A percentile compares a stretch with the other conserved stretches of the same genome.
These are phyloP conservation scores for Logfia minima DNA, from an alignment of 129 eudicot species.

Conservation along the genomic window DNA sequence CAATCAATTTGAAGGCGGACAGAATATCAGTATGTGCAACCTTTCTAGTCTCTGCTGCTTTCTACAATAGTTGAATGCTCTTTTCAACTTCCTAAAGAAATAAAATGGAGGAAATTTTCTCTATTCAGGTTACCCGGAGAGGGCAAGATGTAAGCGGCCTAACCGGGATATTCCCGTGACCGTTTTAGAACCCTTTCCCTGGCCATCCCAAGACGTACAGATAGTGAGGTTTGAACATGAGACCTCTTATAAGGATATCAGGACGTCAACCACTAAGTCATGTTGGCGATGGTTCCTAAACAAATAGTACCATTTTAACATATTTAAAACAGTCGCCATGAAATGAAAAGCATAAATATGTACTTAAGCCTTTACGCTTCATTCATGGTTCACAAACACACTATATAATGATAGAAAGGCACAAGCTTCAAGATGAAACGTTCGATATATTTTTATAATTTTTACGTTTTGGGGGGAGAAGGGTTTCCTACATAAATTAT, in stretches of 20 bases:
- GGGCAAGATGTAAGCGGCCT: too few relatives aligned
- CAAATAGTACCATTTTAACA: neutral
- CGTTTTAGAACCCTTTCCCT: too few relatives aligned
- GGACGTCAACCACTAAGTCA: too few relatives aligned
- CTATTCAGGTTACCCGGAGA: too few relatives aligned
- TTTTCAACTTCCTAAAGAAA: slow-evolving; percentile 66
- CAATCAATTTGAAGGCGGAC: slow-evolving; percentile 60
- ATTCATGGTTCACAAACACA: neutral
- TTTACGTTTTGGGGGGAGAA: too few relatives aligned
- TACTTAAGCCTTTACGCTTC: neutral
- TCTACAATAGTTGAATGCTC: slow-evolving; percentile 65
- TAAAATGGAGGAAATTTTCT: too few relatives aligned
- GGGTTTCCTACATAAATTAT: neutral
- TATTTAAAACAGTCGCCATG: neutral
- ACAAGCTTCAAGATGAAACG: neutral
- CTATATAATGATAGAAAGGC: neutral
- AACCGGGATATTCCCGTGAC: too few relatives aligned
- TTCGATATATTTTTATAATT: too few relatives aligned
- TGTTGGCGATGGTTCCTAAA: too few relatives aligned
- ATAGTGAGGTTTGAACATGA: too few relatives aligned
- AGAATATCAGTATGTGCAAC: slow-evolving; percentile 61
- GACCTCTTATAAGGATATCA: too few relatives aligned
- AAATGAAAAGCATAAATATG: neutral
- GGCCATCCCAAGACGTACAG: too few relatives aligned
- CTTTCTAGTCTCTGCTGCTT: slow-evolving; percentile 87